These are phyloP conservation scores for Cercophora sp. DNA, from an alignment of 495 filamentous ascomycete species.

Conservation along the genomic window DNA sequence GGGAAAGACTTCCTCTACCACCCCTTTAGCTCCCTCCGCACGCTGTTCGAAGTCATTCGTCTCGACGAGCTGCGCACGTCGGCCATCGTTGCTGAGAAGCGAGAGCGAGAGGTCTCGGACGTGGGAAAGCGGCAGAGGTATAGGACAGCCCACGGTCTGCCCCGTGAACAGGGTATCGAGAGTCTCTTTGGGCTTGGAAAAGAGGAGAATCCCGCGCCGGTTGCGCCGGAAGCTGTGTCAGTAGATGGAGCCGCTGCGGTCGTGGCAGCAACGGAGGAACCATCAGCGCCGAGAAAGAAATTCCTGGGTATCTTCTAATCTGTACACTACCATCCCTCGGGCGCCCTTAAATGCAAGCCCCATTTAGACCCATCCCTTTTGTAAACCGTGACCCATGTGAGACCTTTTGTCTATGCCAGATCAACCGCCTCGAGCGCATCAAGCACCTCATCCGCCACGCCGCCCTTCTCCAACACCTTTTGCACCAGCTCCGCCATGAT, in stretches of 20 bases:
- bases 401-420: constrained; percentile 40
- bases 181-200: constrained; percentile 17
- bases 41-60: constrained; percentile 61
- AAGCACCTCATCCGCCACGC: constrained; percentile 80
- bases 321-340: constrained; percentile 8
- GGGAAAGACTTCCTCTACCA: constrained; percentile 55
- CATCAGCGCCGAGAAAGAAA: constrained; percentile 31
- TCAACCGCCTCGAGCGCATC: constrained; percentile 66
- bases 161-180: constrained; percentile 45
- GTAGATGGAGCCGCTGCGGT: background rate
- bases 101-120: constrained; percentile 67
- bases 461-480: constrained; percentile 62
- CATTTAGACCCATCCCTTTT: too few relatives aligned
- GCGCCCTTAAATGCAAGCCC: too few relatives aligned
- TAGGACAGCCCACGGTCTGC: constrained; percentile 76
- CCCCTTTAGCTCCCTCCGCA: constrained; percentile 56
- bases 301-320: constrained; percentile 42
- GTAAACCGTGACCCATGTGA: too few relatives aligned
- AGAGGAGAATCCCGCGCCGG: constrained; percentile 9
- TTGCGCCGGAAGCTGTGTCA: constrained; percentile 1
- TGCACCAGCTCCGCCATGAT: constrained; percentile 64
- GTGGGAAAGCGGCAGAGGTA: constrained; percentile 73
- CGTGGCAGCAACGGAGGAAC: background rate
- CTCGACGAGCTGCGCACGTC: constrained; percentile 64
- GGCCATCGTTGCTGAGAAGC: constrained; percentile 59